Base-by-base conservation (phyloP, 768 basidiomycete species). In the Dentipellis sp. region DNA sequence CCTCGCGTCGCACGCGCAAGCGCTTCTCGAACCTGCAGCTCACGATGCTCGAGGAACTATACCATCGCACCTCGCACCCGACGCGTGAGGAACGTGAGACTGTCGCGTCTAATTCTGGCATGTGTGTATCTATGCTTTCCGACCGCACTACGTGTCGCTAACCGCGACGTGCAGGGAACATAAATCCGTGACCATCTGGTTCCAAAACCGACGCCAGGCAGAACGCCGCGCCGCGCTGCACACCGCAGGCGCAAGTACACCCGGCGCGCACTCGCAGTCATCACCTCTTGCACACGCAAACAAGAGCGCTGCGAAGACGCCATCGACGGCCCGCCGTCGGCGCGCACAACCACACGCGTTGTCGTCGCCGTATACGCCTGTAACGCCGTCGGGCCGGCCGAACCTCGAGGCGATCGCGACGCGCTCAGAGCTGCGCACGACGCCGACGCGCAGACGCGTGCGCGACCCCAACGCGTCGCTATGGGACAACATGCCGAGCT, bases 121-220 rank as follows among this genome's bases (percentile, higher is more conserved):
- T 63, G 63, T 63, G 39, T 29, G 61, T 8, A 3, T 11, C 3
- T 3, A 16, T 19, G 7, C 34, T 7, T 8, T 10, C 16, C 5
- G 9, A 21, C 49, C 9, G 8, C 12, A 14, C 2, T 29, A 35
- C 12, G 23, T 17, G 17, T 29, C 12, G 40, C 35, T 29, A 16
- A 35, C 42, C 16, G 16, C 42, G 42, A 19, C 16, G 42, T 17
- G 2, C 45, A 71, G 69, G 60, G 64, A 65, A 19, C 48, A 59
- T 35, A 65, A 68, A 38, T 65, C 64, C 45, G 69, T 71, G 29
- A 63, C 69, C 39, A 66, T 71, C 35, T 71, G 69, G 69, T 69
- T 71, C 59, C 69, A 71, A 55, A 71, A 71, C 55, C 65, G 67
- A 16, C 66, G 69, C 12, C 69, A 70, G 61, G 60, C 63, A 34